A percentile compares a stretch with the other conserved stretches of the same genome.
Evolutionary conservation across 2,329 filamentous ascomycete species (phyloP).

Genomic region (Hansfordia pulvinata): DNA sequence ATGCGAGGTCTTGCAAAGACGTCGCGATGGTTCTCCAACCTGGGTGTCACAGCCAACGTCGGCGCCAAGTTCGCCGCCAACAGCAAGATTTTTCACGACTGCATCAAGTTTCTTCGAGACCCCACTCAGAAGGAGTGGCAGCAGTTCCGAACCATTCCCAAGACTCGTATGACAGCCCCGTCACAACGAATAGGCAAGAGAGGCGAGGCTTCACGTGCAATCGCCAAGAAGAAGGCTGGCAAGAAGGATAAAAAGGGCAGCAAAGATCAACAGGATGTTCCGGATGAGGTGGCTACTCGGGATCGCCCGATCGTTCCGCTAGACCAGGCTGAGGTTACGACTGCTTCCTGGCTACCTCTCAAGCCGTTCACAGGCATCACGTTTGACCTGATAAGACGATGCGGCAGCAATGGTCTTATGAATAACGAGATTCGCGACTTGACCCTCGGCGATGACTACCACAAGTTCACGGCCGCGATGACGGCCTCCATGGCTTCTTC

Average conservation of each 20-base stretch:
- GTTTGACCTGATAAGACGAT: constrained; percentile 19
- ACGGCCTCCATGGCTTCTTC: constrained; percentile 17
- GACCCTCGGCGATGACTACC: constrained; percentile 16
- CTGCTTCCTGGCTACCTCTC: constrained; percentile 18
- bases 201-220: constrained; percentile 13
- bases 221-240: constrained; percentile 6
- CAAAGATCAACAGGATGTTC: constrained; percentile 1
- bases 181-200: constrained; percentile 14
- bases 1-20: constrained; percentile 47
- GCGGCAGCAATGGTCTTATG: constrained; percentile 15
- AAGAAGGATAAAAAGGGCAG: constrained; percentile 3
- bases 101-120: constrained; percentile 43
- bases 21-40: constrained; percentile 40
- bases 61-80: constrained; percentile 36
- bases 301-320: too few relatives aligned
- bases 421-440: constrained; percentile 16
- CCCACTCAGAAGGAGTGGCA: constrained; percentile 43
- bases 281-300: too few relatives aligned
- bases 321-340: too few relatives aligned
- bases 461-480: constrained; percentile 19
- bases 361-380: constrained; percentile 17
- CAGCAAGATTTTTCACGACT: constrained; percentile 43
- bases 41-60: constrained; percentile 42
- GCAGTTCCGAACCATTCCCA: constrained; percentile 36
- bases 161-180: constrained; percentile 16